phyloP scores from a whole-genome alignment of 345 rosid species.

The Jatropha curcas region DNA sequence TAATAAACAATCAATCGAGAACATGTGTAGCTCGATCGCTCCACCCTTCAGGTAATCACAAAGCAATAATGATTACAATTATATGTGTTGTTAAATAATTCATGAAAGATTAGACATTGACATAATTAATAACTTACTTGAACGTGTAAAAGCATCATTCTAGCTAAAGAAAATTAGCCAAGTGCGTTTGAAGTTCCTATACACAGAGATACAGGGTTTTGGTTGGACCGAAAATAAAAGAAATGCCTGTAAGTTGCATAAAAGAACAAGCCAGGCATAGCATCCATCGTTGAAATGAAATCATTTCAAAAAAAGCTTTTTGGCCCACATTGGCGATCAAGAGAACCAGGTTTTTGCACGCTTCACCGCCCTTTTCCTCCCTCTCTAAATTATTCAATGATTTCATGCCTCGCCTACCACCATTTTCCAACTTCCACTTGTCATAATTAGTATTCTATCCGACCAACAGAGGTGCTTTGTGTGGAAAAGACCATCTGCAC shows the following conservation, averaged over 20 bases:
- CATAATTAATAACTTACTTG: no score
- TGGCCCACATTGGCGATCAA: conserved; percentile 3
- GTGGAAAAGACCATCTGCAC: conserved; percentile 1
- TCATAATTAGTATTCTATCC: no score
- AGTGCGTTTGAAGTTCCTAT: no score
- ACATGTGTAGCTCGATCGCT: no score
- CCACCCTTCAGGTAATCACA: neutral
- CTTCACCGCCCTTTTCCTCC: neutral
- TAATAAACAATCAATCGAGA: no score
- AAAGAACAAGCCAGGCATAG: neutral
- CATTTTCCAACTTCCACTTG: conserved; percentile 1
- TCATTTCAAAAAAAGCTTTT: neutral
- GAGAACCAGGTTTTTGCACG: conserved; percentile 12
- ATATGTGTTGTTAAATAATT: no score
- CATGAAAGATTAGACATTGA: no score
- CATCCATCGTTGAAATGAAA: neutral
- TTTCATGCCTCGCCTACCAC: neutral
- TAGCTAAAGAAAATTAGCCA: no score
- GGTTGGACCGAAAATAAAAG: no score
- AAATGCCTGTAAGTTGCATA: neutral
- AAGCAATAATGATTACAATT: neutral
- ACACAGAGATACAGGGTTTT: no score
- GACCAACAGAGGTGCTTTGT: neutral
- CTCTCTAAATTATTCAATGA: neutral
- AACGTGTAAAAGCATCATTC: no score